phyloP scores from a whole-genome alignment of 2,329 filamentous ascomycete species.

The Parastagonospora avenae region DNA sequence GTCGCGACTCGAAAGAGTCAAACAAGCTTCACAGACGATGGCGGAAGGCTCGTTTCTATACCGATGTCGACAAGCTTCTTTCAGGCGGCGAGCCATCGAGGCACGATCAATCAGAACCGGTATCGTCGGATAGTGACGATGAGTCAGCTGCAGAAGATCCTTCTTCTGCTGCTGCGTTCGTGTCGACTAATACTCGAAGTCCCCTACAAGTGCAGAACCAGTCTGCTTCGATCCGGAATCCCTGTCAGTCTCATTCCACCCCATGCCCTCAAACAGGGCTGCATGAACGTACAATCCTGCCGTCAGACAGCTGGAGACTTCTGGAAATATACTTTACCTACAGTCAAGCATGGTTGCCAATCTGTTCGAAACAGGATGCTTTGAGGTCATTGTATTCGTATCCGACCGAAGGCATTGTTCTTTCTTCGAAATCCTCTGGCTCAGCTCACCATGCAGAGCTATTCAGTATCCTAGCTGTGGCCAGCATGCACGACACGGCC shows the following conservation, averaged over 20 bases:
- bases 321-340: constrained; percentile 77
- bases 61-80: constrained; percentile 66
- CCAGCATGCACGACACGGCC: constrained; percentile 36
- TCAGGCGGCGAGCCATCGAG: constrained; percentile 52
- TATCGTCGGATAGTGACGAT: constrained; percentile 31
- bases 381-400: constrained; percentile 63
- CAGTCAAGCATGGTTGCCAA: constrained; percentile 77
- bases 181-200: constrained; percentile 5
- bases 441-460: constrained; percentile 51
- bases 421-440: constrained; percentile 23
- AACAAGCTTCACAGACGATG: constrained; percentile 66
- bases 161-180: neutral
- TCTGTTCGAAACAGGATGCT: constrained; percentile 70
- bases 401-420: constrained; percentile 49
- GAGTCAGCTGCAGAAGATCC: constrained; percentile 29
- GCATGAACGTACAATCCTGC: constrained; percentile 46
- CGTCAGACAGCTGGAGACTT: constrained; percentile 62
- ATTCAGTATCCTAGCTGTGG: constrained; percentile 53
- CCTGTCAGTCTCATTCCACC: neutral
- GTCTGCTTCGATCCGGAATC: neutral
- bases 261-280: constrained; percentile 13
- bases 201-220: constrained; percentile 1
- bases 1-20: constrained; percentile 58
- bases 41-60: constrained; percentile 66
- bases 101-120: constrained; percentile 18